phyloP scores from a whole-genome alignment of 2,329 filamentous ascomycete genomes.

The Pyrenophora graminea region DNA sequence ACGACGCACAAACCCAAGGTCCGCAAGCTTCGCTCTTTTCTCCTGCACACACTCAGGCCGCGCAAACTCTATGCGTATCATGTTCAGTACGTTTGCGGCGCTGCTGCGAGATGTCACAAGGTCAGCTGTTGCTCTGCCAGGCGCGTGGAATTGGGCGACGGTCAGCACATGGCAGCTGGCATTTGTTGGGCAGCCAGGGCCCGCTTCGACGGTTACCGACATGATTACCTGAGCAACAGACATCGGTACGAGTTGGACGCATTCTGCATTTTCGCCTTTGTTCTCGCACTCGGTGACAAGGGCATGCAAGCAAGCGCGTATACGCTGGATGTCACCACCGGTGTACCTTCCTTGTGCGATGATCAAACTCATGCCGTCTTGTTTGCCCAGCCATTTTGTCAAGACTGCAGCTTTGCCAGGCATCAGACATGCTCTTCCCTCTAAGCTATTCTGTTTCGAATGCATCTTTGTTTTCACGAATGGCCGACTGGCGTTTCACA shows the following conservation, averaged over 20 bases:
- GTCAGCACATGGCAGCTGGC: slow-evolving; percentile 4
- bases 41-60: background rate
- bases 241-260: background rate
- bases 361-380: background rate
- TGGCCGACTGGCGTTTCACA: background rate
- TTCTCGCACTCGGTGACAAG: background rate
- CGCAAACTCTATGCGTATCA: background rate
- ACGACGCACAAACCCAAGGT: background rate
- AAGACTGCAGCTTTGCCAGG: background rate
- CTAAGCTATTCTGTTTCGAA: background rate
- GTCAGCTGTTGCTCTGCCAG: background rate
- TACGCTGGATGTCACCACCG: background rate
- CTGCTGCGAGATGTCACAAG: background rate
- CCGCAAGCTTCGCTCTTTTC: background rate
- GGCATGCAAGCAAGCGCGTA: background rate
- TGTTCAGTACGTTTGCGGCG: background rate
- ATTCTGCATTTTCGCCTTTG: background rate
- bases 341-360: background rate
- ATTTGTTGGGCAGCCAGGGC: slow-evolving; percentile 13
- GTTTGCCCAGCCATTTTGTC: background rate
- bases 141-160: background rate
- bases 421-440: background rate
- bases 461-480: background rate
- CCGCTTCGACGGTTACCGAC: background rate
- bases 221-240: background rate